These are phyloP conservation scores for Pelargonium nanum DNA, from an alignment of 345 rosid species.

Conservation along the genomic window DNA sequence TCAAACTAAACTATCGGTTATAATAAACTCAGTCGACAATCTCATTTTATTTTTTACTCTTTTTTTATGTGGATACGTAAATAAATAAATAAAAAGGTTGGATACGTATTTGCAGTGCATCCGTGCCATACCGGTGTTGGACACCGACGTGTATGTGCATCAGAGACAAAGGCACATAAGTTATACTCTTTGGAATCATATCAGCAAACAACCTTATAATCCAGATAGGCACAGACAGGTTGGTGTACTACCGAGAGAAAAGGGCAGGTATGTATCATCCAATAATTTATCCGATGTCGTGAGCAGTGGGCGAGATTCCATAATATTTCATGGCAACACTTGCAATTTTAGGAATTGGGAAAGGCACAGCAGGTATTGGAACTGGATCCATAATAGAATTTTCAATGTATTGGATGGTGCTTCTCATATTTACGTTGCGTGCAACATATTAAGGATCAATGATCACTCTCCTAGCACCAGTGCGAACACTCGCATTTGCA, in stretches of 20 bases:
- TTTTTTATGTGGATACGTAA: too few species aligned
- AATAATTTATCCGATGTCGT: constrained; percentile 27
- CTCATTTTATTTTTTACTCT: too few species aligned
- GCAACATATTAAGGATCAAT: constrained; percentile 27
- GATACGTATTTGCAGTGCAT: constrained; percentile 22
- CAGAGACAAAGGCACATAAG: constrained; percentile 26
- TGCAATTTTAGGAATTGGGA: constrained; percentile 25
- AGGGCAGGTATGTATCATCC: constrained; percentile 29
- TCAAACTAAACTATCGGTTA: too few species aligned
- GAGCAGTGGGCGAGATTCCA: constrained; percentile 29
- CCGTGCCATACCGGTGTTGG: constrained; percentile 18
- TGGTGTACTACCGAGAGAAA: constrained; percentile 25
- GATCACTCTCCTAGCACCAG: constrained; percentile 34
- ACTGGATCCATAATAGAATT: constrained; percentile 17
- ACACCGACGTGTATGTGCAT: constrained; percentile 11
- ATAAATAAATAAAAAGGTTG: too few species aligned
- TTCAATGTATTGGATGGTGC: constrained; percentile 19
- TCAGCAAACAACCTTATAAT: constrained; percentile 25
- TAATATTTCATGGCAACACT: constrained; percentile 20
- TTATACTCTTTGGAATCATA: constrained; percentile 20
- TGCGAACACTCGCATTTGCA: constrained; percentile 24
- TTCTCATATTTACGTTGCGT: constrained; percentile 21
- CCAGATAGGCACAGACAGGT: constrained; percentile 27
- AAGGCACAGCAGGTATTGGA: constrained; percentile 23
- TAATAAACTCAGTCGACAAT: too few species aligned